These are phyloP conservation scores for Solanum sparsipilum DNA, from an alignment of 257 asterid genomes.

Conservation along the genomic window DNA sequence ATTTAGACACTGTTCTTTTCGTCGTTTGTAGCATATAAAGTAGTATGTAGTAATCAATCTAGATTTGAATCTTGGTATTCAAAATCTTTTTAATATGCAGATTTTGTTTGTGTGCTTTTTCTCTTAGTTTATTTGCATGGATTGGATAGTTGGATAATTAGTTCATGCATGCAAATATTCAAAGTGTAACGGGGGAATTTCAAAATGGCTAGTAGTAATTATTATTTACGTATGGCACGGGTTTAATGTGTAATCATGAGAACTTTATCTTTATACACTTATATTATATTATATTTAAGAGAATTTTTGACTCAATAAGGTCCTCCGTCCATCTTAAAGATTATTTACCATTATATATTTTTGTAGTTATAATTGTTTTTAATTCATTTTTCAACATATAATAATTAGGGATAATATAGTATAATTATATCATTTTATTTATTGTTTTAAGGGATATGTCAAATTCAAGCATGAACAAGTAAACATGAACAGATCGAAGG, in stretches of 20 bases:
- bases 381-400: background rate
- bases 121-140: conserved; percentile 13
- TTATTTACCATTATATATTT: background rate
- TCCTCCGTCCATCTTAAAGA: background rate
- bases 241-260: conserved; percentile 22
- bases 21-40: background rate
- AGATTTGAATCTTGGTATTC: background rate
- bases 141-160: background rate
- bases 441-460: background rate
- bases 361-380: background rate
- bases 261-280: background rate
- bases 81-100: background rate
- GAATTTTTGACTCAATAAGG: background rate
- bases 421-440: background rate
- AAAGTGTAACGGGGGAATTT: background rate
- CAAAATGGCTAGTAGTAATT: background rate
- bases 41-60: background rate
- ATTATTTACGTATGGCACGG: conserved; percentile 8
- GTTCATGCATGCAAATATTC: conserved; percentile 12
- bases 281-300: background rate
- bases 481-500: background rate
- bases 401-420: background rate
- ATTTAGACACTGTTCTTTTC: background rate
- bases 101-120: background rate
- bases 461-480: background rate